Conservation (phyloP, 331 rosid species). For the Pyrus hybrid region DNA sequence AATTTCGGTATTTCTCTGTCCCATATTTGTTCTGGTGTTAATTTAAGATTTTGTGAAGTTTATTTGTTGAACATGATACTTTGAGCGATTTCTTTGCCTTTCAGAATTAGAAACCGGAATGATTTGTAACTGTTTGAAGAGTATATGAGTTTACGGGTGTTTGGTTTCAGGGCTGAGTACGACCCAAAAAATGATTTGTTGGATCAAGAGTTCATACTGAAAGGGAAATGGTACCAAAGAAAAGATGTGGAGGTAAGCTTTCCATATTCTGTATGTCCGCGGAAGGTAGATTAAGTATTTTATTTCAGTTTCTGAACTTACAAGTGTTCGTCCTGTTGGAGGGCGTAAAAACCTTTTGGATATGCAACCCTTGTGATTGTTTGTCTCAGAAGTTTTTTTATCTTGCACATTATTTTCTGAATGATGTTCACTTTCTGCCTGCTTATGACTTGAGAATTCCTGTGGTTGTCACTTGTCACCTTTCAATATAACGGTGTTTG, state of each 20-base stretch:
- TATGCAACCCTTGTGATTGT: background rate
- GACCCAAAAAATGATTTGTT: slow-evolving; percentile 77
- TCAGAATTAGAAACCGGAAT: background rate
- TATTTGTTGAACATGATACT: background rate
- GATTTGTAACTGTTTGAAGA: background rate
- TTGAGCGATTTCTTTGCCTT: background rate
- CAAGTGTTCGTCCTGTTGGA: background rate
- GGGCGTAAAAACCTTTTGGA: background rate
- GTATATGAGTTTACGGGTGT: slow-evolving; percentile 1
- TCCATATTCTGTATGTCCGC: background rate
- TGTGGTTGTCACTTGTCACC: background rate
- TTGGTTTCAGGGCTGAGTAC: slow-evolving; percentile 84
- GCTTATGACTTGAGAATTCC: background rate
- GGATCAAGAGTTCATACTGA: slow-evolving; percentile 83
- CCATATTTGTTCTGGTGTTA: background rate
- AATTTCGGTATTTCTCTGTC: no score
- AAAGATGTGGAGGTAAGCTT: slow-evolving; percentile 54
- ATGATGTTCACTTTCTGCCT: background rate
- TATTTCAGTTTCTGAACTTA: background rate
- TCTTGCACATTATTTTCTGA: background rate
- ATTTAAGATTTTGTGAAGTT: background rate
- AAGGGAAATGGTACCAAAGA: slow-evolving; percentile 85
- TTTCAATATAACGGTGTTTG: background rate
- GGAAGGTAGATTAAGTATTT: background rate
- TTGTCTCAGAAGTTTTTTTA: background rate